Percentiles rank a stretch among this genome's conserved stretches.
These are phyloP conservation scores for Leavenworthia alabamica DNA, from an alignment of 345 rosid genomes.

Conservation along the genomic window DNA sequence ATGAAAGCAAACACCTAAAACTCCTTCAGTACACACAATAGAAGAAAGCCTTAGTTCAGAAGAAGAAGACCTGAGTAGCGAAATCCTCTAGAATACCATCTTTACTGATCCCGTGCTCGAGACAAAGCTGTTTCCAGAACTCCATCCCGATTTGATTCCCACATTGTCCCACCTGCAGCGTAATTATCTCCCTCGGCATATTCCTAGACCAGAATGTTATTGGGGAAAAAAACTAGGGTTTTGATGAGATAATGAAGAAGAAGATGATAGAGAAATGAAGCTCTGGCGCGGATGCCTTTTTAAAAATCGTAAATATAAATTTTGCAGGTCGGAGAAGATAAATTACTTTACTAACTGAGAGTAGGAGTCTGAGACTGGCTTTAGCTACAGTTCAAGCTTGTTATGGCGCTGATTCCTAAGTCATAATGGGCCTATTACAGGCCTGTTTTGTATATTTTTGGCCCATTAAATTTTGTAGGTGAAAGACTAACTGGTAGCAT, in stretches of 20 bases:
- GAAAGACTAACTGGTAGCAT: too few relatives aligned
- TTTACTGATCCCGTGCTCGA: conserved; percentile 95
- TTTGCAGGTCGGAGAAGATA: not conserved
- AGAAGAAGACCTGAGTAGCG: conserved; percentile 79
- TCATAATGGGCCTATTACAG: not conserved
- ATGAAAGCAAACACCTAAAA: not conserved
- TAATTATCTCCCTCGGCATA: conserved; percentile 94
- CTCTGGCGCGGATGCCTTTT: conserved; percentile 35
- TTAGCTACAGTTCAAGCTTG: not conserved
- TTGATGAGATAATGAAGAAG: conserved; percentile 7
- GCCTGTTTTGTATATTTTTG: not conserved
- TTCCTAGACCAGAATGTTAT: not conserved
- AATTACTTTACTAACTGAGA: not conserved
- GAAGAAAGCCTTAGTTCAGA: not conserved
- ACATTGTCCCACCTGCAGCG: conserved; percentile 97
- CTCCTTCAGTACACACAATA: not conserved
- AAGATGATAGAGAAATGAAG: conserved; percentile 4
- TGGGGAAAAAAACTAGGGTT: conserved; percentile 34
- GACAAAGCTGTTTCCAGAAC: conserved; percentile 99
- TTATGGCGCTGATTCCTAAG: not conserved
- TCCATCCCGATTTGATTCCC: conserved; percentile 99
- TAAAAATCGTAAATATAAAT: conserved; percentile 15
- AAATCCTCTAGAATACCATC: conserved; percentile 98
- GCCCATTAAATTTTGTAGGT: not conserved
- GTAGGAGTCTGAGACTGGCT: not conserved